These are phyloP conservation scores for Trichoderma afroharzianum DNA, from an alignment of 2,329 filamentous ascomycete genomes.

Conservation along the genomic window DNA sequence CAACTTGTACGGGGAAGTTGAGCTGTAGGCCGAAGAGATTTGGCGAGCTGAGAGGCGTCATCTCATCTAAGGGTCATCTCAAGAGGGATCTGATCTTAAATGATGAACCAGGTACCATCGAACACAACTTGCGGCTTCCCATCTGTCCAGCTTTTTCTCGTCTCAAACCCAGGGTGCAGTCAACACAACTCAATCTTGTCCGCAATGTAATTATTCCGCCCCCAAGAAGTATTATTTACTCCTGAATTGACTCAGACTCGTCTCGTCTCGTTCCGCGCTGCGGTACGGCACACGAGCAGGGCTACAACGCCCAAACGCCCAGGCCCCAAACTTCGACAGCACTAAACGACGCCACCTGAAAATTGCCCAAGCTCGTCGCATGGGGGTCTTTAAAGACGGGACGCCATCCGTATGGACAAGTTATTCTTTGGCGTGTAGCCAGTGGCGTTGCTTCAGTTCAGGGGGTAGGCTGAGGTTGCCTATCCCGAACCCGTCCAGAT, in stretches of 20 bases:
- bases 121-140: background rate
- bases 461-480: background rate
- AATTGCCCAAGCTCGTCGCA: background rate
- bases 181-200: background rate
- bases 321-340: background rate
- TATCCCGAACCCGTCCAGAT: background rate
- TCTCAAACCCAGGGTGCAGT: background rate
- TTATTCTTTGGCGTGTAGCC: background rate
- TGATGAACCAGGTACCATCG: background rate
- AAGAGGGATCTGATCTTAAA: background rate
- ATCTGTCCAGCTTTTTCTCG: background rate
- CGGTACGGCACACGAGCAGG: background rate
- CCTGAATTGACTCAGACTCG: background rate
- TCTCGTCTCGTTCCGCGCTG: background rate
- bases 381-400: background rate
- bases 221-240: background rate
- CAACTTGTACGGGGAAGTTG: background rate
- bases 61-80: background rate
- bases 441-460: background rate
- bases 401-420: background rate
- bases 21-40: background rate
- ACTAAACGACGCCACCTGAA: slow-evolving; percentile 9
- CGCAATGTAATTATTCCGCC: background rate
- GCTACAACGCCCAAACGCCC: background rate
- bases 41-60: background rate